These are phyloP conservation scores for Trametes polyzona DNA, from an alignment of 1,284 basidiomycete genomes.

Conservation along the genomic window DNA sequence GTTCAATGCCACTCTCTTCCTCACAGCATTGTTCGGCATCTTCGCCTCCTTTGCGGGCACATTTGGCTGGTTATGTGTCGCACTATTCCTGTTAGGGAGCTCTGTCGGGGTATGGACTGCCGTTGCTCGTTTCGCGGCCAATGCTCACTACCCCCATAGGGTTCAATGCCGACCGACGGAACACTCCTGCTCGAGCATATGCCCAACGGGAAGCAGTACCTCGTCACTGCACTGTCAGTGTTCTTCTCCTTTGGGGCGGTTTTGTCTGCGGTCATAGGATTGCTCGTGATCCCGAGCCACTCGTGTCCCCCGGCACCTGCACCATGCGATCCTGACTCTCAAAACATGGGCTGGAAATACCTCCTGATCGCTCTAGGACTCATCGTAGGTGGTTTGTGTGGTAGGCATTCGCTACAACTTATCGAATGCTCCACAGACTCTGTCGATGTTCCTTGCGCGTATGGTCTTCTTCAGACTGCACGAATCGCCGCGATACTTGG, in stretches of 20 bases:
- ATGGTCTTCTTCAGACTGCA: slow-evolving; percentile 90
- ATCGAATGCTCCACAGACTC: slow-evolving; percentile 57
- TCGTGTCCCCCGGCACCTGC: slow-evolving; percentile 62
- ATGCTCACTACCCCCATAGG: slow-evolving; percentile 45
- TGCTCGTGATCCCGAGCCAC: slow-evolving; percentile 76
- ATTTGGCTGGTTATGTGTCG: slow-evolving; percentile 74
- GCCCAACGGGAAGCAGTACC: slow-evolving; percentile 88
- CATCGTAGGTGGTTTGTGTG: slow-evolving; percentile 48
- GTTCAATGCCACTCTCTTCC: slow-evolving; percentile 91
- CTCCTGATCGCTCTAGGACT: slow-evolving; percentile 75
- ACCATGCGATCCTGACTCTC: slow-evolving; percentile 64
- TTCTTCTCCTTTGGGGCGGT: slow-evolving; percentile 96
- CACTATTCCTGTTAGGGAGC: slow-evolving; percentile 88
- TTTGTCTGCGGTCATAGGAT: slow-evolving; percentile 77
- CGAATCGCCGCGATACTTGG: slow-evolving; percentile 92
- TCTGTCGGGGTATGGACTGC: slow-evolving; percentile 76
- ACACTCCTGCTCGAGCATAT: slow-evolving; percentile 94
- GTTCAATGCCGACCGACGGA: slow-evolving; percentile 97
- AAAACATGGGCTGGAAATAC: slow-evolving; percentile 89
- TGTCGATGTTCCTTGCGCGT: slow-evolving; percentile 84
- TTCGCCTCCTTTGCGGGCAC: slow-evolving; percentile 77
- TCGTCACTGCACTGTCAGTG: slow-evolving; percentile 93
- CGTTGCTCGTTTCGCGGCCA: neutral
- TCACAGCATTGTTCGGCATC: slow-evolving; percentile 91
- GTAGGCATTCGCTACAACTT: neutral